Conservation (phyloP, 23 red algal species). For the Gracilaria gracilis region DNA sequence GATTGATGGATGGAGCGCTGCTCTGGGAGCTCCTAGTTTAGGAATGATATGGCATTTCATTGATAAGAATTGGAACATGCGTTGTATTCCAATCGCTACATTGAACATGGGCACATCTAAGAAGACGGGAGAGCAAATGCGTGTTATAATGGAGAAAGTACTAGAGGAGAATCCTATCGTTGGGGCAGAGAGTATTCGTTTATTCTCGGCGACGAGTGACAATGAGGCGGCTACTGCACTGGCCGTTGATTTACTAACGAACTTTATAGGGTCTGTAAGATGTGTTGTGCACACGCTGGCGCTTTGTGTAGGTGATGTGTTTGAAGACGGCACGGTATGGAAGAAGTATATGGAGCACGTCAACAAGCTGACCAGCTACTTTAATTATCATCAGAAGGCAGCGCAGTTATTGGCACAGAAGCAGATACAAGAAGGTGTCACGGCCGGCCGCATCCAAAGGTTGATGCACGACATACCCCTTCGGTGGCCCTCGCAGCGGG, state of each 20-base stretch:
- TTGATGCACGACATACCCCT: background rate
- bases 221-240: background rate
- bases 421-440: background rate
- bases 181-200: background rate
- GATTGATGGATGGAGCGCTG: background rate
- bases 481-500: background rate
- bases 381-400: background rate
- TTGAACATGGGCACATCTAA: background rate
- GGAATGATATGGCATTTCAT: background rate
- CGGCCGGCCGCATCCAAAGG: background rate
- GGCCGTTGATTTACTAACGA: background rate
- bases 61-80: background rate
- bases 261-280: background rate
- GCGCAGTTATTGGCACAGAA: background rate
- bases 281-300: background rate
- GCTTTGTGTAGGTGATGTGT: background rate
- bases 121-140: background rate
- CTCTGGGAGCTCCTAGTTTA: background rate
- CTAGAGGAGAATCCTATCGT: background rate
- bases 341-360: background rate
- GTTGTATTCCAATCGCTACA: background rate
- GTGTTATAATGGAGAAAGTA: background rate
- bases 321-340: background rate
- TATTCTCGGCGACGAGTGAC: background rate
- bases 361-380: background rate